phyloP scores from a whole-genome alignment of 2,329 filamentous ascomycete genomes.

The Escovopsis sp. region DNA sequence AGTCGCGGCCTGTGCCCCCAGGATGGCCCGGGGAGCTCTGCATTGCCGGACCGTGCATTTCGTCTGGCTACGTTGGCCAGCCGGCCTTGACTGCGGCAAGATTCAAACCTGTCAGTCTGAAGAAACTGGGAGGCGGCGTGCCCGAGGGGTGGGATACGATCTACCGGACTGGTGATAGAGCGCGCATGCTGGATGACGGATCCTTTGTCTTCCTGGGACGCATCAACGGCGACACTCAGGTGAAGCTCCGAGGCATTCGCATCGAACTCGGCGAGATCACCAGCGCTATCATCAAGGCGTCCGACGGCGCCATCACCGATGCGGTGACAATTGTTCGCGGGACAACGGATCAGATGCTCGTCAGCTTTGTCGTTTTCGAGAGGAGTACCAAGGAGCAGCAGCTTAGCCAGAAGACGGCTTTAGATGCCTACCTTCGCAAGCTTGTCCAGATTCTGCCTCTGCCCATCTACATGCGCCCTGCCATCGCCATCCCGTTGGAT shows the following conservation, averaged over 20 bases:
- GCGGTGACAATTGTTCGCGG: slow-evolving; percentile 9
- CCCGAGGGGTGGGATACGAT: slow-evolving; percentile 11
- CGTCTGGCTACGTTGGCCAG: background rate
- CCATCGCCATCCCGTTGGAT: slow-evolving; percentile 12
- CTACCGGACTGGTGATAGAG: slow-evolving; percentile 22
- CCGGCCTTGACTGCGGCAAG: background rate
- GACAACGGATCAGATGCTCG: background rate
- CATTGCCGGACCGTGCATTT: background rate
- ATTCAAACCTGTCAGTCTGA: slow-evolving; percentile 16
- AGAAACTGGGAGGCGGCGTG: slow-evolving; percentile 20
- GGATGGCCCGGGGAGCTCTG: background rate
- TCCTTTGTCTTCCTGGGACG: slow-evolving; percentile 19
- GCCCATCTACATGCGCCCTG: slow-evolving; percentile 21
- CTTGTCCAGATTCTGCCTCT: slow-evolving; percentile 10
- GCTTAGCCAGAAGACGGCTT: background rate
- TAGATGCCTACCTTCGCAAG: slow-evolving; percentile 1
- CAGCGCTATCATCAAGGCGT: slow-evolving; percentile 8
- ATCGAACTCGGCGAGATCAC: slow-evolving; percentile 29
- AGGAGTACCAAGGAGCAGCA: background rate
- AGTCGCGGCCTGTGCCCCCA: background rate
- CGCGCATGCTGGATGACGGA: slow-evolving; percentile 14
- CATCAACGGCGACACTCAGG: slow-evolving; percentile 22
- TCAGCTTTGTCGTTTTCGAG: background rate
- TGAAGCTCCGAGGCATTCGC: slow-evolving; percentile 28
- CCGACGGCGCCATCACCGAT: slow-evolving; percentile 5